Conservation (phyloP, 2,329 filamentous ascomycete species). For the Fragosphaeria purpurea region DNA sequence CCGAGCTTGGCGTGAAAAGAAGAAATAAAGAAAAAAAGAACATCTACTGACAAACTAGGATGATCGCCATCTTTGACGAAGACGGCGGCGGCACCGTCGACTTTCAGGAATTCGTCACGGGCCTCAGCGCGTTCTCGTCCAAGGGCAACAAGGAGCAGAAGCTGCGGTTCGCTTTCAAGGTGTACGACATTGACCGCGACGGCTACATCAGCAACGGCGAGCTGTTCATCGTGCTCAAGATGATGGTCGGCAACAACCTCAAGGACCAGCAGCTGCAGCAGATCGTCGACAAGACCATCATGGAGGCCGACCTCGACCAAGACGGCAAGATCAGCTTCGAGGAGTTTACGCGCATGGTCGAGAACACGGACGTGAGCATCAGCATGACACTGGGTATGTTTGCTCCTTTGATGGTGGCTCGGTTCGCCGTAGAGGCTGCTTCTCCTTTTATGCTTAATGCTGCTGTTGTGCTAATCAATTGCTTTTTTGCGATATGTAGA, state of each 20-base stretch:
- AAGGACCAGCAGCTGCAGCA: conserved; percentile 98
- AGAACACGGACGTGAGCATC: conserved; percentile 76
- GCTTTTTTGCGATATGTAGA: no score
- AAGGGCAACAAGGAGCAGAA: conserved; percentile 99
- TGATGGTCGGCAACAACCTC: conserved; percentile 99
- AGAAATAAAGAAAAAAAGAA: not conserved
- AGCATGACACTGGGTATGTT: conserved; percentile 58
- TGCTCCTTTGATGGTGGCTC: no score
- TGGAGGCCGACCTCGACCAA: conserved; percentile 93
- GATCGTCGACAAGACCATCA: conserved; percentile 99
- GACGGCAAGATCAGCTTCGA: conserved; percentile 99
- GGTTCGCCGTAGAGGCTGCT: no score
- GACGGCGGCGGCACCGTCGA: conserved; percentile 96
- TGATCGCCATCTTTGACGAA: conserved; percentile 99
- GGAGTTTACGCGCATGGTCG: conserved; percentile 98
- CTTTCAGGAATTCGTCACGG: conserved; percentile 96
- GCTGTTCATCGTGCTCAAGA: conserved; percentile 98
- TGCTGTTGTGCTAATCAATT: no score
- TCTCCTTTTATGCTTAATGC: no score
- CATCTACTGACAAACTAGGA: conserved; percentile 38
- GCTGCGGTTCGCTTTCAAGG: conserved; percentile 94
- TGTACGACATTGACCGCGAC: conserved; percentile 98
- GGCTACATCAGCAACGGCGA: conserved; percentile 98
- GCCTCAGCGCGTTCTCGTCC: conserved; percentile 87
- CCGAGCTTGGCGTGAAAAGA: not conserved